phyloP scores from a whole-genome alignment of 2,329 filamentous ascomycete species.

The Phyllosticta citrichinensis region DNA sequence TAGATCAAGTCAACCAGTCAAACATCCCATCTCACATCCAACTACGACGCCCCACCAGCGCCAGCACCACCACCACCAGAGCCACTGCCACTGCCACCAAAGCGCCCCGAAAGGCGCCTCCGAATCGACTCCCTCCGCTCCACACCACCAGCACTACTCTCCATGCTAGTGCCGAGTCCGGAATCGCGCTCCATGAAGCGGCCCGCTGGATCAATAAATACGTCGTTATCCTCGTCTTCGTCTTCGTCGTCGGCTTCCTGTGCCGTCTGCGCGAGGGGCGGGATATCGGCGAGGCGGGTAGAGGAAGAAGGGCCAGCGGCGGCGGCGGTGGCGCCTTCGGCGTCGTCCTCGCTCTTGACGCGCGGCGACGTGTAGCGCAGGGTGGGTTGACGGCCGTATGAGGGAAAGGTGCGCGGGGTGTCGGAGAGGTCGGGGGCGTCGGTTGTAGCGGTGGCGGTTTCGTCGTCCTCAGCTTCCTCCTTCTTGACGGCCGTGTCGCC shows the following conservation, averaged over 20 bases:
- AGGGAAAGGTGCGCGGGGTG: constrained; percentile 40
- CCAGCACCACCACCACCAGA: too few relatives aligned
- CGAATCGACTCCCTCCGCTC: constrained; percentile 14
- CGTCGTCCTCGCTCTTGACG: constrained; percentile 25
- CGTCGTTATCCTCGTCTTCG: constrained; percentile 32
- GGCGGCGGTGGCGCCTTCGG: constrained; percentile 1
- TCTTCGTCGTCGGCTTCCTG: constrained; percentile 26
- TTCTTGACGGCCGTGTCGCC: constrained; percentile 12
- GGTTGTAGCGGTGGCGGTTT: constrained; percentile 12
- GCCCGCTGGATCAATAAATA: constrained; percentile 27
- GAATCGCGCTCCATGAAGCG: constrained; percentile 26
- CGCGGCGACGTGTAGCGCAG: constrained; percentile 26
- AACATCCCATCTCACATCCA: too few relatives aligned
- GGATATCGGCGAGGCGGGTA: neutral
- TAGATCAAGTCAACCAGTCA: too few relatives aligned
- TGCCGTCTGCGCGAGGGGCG: neutral
- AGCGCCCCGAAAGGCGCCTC: constrained; percentile 12
- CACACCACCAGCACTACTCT: constrained; percentile 24
- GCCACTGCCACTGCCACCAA: neutral
- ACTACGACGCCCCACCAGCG: too few relatives aligned
- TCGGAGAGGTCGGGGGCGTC: constrained; percentile 30
- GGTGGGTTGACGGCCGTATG: constrained; percentile 33
- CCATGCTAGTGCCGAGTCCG: constrained; percentile 40
- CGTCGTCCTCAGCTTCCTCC: constrained; percentile 13
- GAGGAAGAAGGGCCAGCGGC: neutral